phyloP scores from a whole-genome alignment of 805 yeast genomes.

The Phaffomyces opuntiae region DNA sequence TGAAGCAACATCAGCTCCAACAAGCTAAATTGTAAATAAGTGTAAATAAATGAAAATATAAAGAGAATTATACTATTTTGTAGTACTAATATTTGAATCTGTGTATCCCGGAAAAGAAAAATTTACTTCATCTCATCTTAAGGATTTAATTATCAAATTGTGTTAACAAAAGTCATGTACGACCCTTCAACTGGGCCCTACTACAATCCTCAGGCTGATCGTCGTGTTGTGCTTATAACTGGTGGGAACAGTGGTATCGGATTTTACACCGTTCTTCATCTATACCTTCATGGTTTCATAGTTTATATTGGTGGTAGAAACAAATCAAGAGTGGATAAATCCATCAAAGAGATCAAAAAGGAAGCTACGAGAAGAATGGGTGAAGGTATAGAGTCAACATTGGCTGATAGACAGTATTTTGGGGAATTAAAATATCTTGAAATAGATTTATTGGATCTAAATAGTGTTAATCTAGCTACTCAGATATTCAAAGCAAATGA shows the following conservation, averaged over 20 bases:
- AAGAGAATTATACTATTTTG: neutral
- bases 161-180: neutral
- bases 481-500: slow-evolving; percentile 40
- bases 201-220: slow-evolving; percentile 43
- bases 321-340: slow-evolving; percentile 44
- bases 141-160: no score
- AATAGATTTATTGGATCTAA: slow-evolving; percentile 42
- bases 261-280: slow-evolving; percentile 64
- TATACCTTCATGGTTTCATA: slow-evolving; percentile 70
- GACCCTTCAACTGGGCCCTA: slow-evolving; percentile 37
- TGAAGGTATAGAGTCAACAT: slow-evolving; percentile 8
- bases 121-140: no score
- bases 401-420: slow-evolving; percentile 21
- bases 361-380: slow-evolving; percentile 37
- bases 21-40: slow-evolving; percentile 12
- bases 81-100: no score
- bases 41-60: slow-evolving; percentile 2
- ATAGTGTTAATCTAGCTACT: slow-evolving; percentile 43
- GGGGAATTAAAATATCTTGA: slow-evolving; percentile 50
- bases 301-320: slow-evolving; percentile 74
- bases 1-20: slow-evolving; percentile 12
- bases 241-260: slow-evolving; percentile 85
- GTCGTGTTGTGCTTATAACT: slow-evolving; percentile 65
- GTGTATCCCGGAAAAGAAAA: neutral
- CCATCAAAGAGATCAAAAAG: slow-evolving; percentile 46